Conservation (phyloP, 169 alveolate genomes). For the Plasmodium gonderi region DNA sequence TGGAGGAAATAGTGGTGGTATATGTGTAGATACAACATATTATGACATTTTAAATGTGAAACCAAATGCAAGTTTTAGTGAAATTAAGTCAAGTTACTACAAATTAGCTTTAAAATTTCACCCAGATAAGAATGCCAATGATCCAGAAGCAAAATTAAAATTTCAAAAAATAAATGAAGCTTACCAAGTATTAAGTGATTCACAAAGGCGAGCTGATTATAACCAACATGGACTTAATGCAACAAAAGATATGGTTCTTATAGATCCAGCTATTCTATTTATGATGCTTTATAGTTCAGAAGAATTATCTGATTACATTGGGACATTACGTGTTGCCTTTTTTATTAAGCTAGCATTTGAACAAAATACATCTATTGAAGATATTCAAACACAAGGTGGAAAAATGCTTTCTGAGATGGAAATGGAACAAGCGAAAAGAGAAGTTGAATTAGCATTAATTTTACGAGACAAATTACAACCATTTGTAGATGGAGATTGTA, state of each 20-base stretch:
- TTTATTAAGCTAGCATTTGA: constrained; percentile 32
- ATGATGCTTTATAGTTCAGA: constrained; percentile 84
- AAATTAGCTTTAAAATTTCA: constrained; percentile 93
- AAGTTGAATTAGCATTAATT: constrained; percentile 77
- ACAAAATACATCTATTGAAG: constrained; percentile 23
- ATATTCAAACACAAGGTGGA: not conserved
- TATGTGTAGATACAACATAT: constrained; percentile 77
- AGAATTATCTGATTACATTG: constrained; percentile 78
- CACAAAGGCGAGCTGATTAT: constrained; percentile 74
- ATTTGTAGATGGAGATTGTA: constrained; percentile 63
- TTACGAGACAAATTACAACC: constrained; percentile 73
- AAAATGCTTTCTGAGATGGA: constrained; percentile 58
- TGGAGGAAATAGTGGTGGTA: not conserved
- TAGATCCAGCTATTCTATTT: constrained; percentile 79
- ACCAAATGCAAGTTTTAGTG: constrained; percentile 87
- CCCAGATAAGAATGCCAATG: constrained; percentile 93
- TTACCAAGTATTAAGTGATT: constrained; percentile 80
- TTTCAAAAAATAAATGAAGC: constrained; percentile 86
- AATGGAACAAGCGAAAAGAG: constrained; percentile 78
- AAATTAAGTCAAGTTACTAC: constrained; percentile 92
- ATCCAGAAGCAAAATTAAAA: constrained; percentile 78
- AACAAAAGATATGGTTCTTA: constrained; percentile 61
- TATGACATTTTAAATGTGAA: constrained; percentile 77
- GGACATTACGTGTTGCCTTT: constrained; percentile 78
- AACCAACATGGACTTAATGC: constrained; percentile 77